A percentile compares a stretch with the other conserved stretches of the same genome.
phyloP scores from a whole-genome alignment of 352 stramenopile species.

The Phytopythium aichiense region DNA sequence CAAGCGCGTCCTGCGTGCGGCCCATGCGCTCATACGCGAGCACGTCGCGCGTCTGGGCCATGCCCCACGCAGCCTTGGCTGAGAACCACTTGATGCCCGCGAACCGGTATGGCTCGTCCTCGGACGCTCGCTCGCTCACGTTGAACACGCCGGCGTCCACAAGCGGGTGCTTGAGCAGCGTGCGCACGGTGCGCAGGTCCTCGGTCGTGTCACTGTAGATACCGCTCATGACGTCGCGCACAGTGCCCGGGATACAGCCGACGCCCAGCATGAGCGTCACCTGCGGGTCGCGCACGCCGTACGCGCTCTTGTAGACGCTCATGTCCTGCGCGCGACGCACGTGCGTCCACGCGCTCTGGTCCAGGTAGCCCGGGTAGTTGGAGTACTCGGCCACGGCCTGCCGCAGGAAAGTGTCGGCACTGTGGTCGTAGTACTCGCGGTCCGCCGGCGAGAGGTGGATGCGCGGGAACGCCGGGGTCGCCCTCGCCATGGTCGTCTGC shows the following conservation, averaged over 20 bases:
- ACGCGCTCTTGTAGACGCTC: slow-evolving; percentile 45
- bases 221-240: slow-evolving; percentile 43
- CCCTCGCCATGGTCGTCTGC: slow-evolving; percentile 20
- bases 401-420: slow-evolving; percentile 31
- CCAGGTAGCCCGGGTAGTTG: slow-evolving; percentile 21
- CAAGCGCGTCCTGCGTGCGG: slow-evolving; percentile 37
- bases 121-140: slow-evolving; percentile 25
- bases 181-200: slow-evolving; percentile 33
- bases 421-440: slow-evolving; percentile 30
- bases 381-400: slow-evolving; percentile 37
- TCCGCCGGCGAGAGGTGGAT: slow-evolving; percentile 33
- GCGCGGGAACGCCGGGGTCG: slow-evolving; percentile 25
- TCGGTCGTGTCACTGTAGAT: slow-evolving; percentile 46
- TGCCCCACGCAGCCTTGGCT: slow-evolving; percentile 29
- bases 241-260: slow-evolving; percentile 25
- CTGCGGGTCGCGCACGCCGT: slow-evolving; percentile 31
- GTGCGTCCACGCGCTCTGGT: slow-evolving; percentile 37
- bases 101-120: slow-evolving; percentile 34
- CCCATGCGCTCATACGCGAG: slow-evolving; percentile 52
- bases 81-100: slow-evolving; percentile 48
- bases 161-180: slow-evolving; percentile 38
- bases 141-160: slow-evolving; percentile 42
- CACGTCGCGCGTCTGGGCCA: slow-evolving; percentile 35
- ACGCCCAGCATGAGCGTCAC: slow-evolving; percentile 39
- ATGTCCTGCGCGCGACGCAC: slow-evolving; percentile 31